A percentile compares a stretch with the other conserved stretches of the same genome.
phyloP scores from a whole-genome alignment of 2,329 filamentous ascomycete genomes.

The Penicillium crustosum region DNA sequence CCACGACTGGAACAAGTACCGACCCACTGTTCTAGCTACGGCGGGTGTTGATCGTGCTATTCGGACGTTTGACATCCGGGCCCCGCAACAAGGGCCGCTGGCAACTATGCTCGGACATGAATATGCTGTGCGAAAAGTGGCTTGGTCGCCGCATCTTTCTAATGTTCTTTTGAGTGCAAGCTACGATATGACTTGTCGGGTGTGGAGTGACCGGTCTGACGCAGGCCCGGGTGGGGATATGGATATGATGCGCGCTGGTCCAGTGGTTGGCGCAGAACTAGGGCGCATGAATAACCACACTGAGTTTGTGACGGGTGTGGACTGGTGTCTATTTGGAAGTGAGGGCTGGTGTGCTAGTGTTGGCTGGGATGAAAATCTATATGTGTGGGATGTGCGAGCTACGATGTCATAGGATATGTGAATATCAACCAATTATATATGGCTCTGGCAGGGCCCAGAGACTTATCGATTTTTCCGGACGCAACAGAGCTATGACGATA shows the following conservation, averaged over 20 bases:
- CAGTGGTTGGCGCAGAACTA: conserved; percentile 64
- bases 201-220: conserved; percentile 81
- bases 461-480: background rate
- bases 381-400: conserved; percentile 85
- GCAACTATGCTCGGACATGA: conserved; percentile 79
- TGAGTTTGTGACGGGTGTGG: conserved; percentile 92
- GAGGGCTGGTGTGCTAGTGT: conserved; percentile 95
- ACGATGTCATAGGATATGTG: conserved; percentile 51
- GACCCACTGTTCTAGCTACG: conserved; percentile 77
- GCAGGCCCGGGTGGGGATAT: conserved; percentile 34
- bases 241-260: conserved; percentile 42
- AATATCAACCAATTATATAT: conserved; percentile 12
- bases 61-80: conserved; percentile 86
- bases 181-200: conserved; percentile 95
- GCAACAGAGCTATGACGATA: background rate
- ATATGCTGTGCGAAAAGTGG: conserved; percentile 80
- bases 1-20: conserved; percentile 99
- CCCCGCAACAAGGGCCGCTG: conserved; percentile 69
- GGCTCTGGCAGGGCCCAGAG: conserved; percentile 13
- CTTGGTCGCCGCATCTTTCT: conserved; percentile 92
- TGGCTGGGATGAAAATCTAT: conserved; percentile 88
- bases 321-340: conserved; percentile 95
- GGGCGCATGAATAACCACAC: conserved; percentile 90
- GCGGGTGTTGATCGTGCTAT: conserved; percentile 86
- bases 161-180: conserved; percentile 85